Evolutionary conservation across 2,329 filamentous ascomycete genomes (phyloP).

Genomic region (Didymella lethalis): DNA sequence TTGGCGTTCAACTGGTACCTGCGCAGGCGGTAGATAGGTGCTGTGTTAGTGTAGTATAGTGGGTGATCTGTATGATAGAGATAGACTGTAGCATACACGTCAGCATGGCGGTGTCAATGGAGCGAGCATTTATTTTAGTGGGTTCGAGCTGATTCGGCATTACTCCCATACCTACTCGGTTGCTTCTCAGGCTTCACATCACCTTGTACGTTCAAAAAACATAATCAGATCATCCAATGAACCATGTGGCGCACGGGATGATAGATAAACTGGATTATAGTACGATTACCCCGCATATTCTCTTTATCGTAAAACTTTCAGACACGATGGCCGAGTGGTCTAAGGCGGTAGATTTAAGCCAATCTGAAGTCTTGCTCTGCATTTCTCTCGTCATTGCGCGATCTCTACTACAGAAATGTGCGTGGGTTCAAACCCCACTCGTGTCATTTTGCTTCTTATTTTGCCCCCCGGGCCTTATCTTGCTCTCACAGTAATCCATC

Average conservation of each 20-base stretch:
- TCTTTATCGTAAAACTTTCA: neutral
- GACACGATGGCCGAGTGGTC: constrained; percentile 46
- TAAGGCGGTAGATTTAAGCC: constrained; percentile 48
- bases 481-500: too few relatives aligned
- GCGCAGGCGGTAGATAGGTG: constrained; percentile 70
- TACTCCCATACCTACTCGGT: too few relatives aligned
- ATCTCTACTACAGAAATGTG: constrained; percentile 46
- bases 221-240: too few relatives aligned
- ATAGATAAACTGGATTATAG: neutral
- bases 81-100: constrained; percentile 1
- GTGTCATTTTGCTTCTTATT: constrained; percentile 27
- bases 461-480: too few relatives aligned
- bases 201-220: too few relatives aligned
- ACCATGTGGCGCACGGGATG: too few relatives aligned
- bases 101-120: neutral
- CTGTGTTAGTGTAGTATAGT: neutral
- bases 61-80: neutral
- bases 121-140: neutral
- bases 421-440: constrained; percentile 45
- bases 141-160: too few relatives aligned
- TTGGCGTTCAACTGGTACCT: constrained; percentile 95
- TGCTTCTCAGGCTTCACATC: too few relatives aligned
- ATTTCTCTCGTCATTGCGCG: constrained; percentile 3
- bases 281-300: neutral
- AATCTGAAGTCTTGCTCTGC: constrained; percentile 15